Conservation (phyloP, 305 asterid genomes). For the Fraxinus floribunda region DNA sequence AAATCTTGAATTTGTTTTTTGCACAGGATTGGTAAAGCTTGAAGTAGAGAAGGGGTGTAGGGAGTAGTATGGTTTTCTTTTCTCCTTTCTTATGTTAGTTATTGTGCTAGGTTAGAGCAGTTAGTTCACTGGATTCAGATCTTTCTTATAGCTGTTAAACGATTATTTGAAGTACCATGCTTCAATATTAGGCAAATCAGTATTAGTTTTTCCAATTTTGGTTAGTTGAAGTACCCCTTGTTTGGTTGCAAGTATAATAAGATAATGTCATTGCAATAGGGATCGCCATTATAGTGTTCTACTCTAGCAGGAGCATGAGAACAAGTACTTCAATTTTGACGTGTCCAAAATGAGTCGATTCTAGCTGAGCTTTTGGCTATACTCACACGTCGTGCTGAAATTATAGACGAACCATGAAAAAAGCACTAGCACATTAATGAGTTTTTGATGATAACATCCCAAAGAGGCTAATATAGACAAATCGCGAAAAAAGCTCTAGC, state of each 20-base stretch:
- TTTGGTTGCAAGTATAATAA: background rate
- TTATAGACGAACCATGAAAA: background rate
- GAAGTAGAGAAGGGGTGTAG: background rate
- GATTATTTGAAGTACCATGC: background rate
- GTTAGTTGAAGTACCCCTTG: background rate
- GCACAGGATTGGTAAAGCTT: background rate
- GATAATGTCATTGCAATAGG: background rate
- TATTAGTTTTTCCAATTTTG: background rate
- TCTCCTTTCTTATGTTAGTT: background rate
- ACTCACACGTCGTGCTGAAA: background rate
- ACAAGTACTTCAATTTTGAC: background rate
- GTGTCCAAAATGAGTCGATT: background rate
- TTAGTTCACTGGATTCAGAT: background rate
- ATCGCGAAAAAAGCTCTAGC: background rate
- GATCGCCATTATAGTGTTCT: background rate
- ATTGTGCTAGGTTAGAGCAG: background rate
- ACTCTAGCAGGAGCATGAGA: background rate
- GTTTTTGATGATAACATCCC: background rate
- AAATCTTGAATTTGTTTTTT: background rate
- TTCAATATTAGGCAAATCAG: background rate
- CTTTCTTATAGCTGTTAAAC: background rate
- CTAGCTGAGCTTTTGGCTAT: background rate
- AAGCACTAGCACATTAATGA: background rate
- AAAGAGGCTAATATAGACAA: background rate
- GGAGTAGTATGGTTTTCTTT: background rate